phyloP scores from a whole-genome alignment of 768 basidiomycete species.

The Gymnopilus dilepis region DNA sequence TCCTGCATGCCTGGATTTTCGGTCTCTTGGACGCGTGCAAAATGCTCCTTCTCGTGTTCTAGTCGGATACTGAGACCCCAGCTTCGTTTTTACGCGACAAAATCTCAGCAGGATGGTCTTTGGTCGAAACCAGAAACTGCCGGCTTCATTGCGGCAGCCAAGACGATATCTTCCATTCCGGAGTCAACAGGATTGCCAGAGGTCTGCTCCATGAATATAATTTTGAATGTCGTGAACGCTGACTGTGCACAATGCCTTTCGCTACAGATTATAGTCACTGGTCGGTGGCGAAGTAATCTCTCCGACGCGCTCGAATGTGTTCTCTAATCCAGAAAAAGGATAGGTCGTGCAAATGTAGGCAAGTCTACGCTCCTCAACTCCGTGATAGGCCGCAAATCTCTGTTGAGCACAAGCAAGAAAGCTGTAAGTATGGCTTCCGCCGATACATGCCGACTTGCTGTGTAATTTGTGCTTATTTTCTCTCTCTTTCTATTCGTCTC shows the following conservation, averaged over 20 bases:
- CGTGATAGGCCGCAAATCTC: conserved; percentile 58
- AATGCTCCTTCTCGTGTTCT: background rate
- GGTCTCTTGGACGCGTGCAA: background rate
- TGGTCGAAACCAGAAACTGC: conserved; percentile 38
- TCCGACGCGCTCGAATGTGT: background rate
- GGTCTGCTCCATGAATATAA: conserved; percentile 28
- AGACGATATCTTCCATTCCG: conserved; percentile 42
- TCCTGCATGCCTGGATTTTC: background rate
- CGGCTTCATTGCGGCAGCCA: conserved; percentile 46
- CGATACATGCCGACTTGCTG: background rate
- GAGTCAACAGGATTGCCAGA: conserved; percentile 48
- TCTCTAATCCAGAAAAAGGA: background rate
- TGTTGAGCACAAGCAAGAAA: conserved; percentile 71
- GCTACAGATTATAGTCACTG: conserved; percentile 50
- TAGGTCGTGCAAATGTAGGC: conserved; percentile 80
- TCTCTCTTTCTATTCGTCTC: background rate
- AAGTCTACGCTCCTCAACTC: conserved; percentile 79
- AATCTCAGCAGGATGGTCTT: conserved; percentile 19
- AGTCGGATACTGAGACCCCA: background rate
- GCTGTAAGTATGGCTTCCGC: conserved; percentile 51
- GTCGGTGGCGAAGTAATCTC: conserved; percentile 27
- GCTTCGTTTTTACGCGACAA: conserved; percentile 9
- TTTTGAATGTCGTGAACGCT: background rate
- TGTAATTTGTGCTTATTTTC: background rate
- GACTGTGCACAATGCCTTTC: background rate